phyloP scores from a whole-genome alignment of 371 early-diverging fungal genomes.

The Haplosporangium sp. region DNA sequence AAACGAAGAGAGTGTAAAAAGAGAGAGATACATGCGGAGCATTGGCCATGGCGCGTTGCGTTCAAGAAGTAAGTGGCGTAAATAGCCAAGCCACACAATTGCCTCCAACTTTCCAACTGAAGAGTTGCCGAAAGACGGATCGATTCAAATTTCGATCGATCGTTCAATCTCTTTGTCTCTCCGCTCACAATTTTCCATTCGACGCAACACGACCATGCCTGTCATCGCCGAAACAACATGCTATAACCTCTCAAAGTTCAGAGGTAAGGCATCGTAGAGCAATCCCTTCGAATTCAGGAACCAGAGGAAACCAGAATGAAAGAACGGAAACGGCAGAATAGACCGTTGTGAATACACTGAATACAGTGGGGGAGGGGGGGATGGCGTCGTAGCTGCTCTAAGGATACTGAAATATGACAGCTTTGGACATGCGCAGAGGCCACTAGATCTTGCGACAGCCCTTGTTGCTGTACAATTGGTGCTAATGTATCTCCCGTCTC shows the following conservation, averaged over 20 bases:
- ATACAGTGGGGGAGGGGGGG: too few relatives aligned
- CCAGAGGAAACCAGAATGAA: neutral
- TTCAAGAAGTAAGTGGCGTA: neutral
- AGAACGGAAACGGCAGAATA: neutral
- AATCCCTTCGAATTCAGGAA: neutral
- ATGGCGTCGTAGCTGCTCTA: neutral
- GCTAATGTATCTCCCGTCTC: neutral
- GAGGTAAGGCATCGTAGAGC: slow-evolving; percentile 58
- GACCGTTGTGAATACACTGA: too few relatives aligned
- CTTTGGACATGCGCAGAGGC: neutral
- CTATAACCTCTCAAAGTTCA: slow-evolving; percentile 77
- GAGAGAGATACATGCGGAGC: neutral
- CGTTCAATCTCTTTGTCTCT: neutral
- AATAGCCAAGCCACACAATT: slow-evolving; percentile 30
- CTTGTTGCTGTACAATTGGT: too few relatives aligned
- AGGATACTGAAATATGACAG: neutral
- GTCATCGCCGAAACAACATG: slow-evolving; percentile 60
- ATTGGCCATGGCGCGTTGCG: neutral
- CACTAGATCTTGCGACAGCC: neutral
- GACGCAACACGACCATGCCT: slow-evolving; percentile 31
- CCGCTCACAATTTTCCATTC: neutral
- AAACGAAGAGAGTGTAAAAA: neutral
- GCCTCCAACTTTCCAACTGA: neutral
- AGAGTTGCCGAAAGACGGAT: slow-evolving; percentile 1
- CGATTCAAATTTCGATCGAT: neutral